phyloP scores from a whole-genome alignment of 129 eudicot species.

The Lactuca saligna region DNA sequence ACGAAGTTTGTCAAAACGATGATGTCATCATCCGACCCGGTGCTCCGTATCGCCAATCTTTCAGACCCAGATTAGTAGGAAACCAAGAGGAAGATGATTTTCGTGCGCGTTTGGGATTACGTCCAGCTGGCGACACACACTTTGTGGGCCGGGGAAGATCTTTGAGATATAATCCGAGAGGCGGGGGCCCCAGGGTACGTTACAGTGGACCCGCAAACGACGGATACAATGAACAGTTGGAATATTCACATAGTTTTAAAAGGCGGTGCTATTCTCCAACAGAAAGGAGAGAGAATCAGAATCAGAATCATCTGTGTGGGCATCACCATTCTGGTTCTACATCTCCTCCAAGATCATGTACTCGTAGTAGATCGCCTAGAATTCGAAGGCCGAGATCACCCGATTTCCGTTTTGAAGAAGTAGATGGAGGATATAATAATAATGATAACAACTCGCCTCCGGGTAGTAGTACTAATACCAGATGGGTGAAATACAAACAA shows the following conservation, averaged over 20 bases:
- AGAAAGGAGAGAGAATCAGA: conserved; percentile 12
- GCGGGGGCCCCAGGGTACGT: conserved; percentile 31
- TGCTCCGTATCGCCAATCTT: conserved; percentile 15
- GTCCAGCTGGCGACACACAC: conserved; percentile 31
- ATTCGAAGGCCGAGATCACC: conserved; percentile 36
- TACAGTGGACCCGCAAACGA: conserved; percentile 33
- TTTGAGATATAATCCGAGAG: conserved; percentile 27
- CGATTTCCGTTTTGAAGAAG: conserved; percentile 28
- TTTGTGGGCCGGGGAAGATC: conserved; percentile 34
- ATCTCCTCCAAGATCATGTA: conserved; percentile 37
- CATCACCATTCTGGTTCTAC: conserved; percentile 33
- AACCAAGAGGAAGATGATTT: conserved; percentile 23
- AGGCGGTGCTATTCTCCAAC: conserved; percentile 30
- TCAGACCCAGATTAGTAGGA: neutral
- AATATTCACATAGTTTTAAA: conserved; percentile 32
- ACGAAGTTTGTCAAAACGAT: neutral
- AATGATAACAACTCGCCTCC: conserved; percentile 10
- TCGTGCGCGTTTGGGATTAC: conserved; percentile 24
- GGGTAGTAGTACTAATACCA: neutral
- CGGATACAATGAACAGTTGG: conserved; percentile 21
- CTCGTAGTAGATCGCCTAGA: conserved; percentile 50
- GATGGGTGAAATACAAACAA: conserved; percentile 30
- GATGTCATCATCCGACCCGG: neutral
- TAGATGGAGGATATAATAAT: conserved; percentile 1
- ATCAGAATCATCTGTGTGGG: neutral